Evolutionary conservation across 305 asterid species (phyloP).

Genomic region (Solanum hybrid): DNA sequence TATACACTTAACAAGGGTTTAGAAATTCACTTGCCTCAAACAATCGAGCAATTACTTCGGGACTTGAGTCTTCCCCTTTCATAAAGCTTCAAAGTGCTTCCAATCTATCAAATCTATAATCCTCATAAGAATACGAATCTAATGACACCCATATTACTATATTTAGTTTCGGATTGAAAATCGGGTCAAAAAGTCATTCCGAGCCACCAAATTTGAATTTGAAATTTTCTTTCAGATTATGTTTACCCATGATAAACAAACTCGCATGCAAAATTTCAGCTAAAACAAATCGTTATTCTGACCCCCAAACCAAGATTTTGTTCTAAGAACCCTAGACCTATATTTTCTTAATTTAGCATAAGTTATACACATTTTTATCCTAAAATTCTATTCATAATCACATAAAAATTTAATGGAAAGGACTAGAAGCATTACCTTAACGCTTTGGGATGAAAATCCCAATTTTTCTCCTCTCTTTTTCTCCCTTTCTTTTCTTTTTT

Average conservation of each 20-base stretch:
- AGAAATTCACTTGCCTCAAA: neutral
- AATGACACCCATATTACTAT: neutral
- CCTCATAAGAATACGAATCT: neutral
- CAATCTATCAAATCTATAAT: neutral
- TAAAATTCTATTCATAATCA: neutral
- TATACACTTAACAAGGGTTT: neutral
- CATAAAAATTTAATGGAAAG: neutral
- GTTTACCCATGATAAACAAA: neutral
- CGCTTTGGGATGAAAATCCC: neutral
- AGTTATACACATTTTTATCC: neutral
- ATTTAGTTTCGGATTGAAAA: neutral
- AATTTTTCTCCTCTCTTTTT: no score
- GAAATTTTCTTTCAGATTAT: neutral
- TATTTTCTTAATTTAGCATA: neutral
- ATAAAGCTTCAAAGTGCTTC: neutral
- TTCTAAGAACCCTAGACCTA: neutral
- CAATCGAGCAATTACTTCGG: neutral
- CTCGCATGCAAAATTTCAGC: neutral
- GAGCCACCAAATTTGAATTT: neutral
- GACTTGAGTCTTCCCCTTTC: neutral
- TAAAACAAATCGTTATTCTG: neutral
- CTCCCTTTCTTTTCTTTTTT: neutral
- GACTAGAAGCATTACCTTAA: neutral
- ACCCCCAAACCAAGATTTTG: neutral
- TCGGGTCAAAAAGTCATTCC: neutral